Evolutionary conservation across 768 basidiomycete species (phyloP), one percentile per base, ranked within the genome.

Genomic region (Sporobolomyces roseus): DNA sequence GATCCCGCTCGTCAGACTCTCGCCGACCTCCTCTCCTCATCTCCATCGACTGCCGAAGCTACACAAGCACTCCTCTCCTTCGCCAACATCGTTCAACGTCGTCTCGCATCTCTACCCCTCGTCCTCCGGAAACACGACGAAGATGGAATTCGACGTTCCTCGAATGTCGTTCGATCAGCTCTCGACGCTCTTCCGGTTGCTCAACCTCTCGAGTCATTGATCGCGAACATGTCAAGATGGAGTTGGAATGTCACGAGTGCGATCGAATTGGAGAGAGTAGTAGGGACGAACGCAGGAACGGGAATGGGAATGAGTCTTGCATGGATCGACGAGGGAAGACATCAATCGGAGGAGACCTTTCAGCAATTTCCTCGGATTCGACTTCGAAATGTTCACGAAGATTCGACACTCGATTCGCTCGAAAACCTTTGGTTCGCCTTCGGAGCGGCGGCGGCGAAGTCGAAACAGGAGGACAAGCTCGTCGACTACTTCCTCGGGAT

Each of bases 151-250:
- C 84, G 84, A 63, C 87, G 90, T 74, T 79, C 83, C 17, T 85
- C 88, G 3, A 80, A 83, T 9, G 80, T 90, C 70, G 82, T 94
- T 53, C 84, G 85, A 58, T 87, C 89, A 2, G 83, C 89, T 3
- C 89, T 91, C 74, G 79, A 81, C 51, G 79, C 89, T 12, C 51
- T 73, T 9, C 52, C 63, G 17, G 74, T 80, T 21, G 23, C 25
- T 25, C 8, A 2, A n/a, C 14, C 23, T 12, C 9, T 32, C 21
- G 27, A 35, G 7, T n/a, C 9, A 90, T 4, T 84, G 83, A 12
- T 84, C 83, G 62, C 81, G 92, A 87, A 89, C 0, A 85, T 96
- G 23, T 91, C 96, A 74, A 87, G 87, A 77, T 98, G 93, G 94
- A 90, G 91, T 6, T 92, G 89, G 88, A 84, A 85, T 54, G 76